phyloP scores from a whole-genome alignment of 306 rosid species.

The Hippophae rhamnoides region DNA sequence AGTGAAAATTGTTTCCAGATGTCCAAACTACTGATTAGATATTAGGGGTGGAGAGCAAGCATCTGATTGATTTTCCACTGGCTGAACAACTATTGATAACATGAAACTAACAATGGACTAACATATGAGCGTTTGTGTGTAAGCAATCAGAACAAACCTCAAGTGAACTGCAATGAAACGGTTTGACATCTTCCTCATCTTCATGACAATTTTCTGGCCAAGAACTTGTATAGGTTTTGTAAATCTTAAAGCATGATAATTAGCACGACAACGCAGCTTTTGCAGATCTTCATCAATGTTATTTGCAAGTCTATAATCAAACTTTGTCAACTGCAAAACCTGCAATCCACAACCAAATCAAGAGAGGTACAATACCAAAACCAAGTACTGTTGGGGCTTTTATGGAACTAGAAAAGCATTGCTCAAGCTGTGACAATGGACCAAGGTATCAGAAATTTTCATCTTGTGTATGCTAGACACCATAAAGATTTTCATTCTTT shows the following conservation, averaged over 20 bases:
- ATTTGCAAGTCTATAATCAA: slow-evolving; percentile 92
- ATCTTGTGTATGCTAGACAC: neutral
- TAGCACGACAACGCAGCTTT: slow-evolving; percentile 87
- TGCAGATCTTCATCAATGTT: slow-evolving; percentile 80
- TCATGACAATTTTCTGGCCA: slow-evolving; percentile 64
- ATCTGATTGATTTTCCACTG: slow-evolving; percentile 5
- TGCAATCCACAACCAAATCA: slow-evolving; percentile 17
- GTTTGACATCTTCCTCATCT: slow-evolving; percentile 67
- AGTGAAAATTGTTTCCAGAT: neutral
- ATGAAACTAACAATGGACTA: slow-evolving; percentile 3
- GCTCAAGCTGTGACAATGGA: neutral
- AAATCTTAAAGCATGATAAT: slow-evolving; percentile 86
- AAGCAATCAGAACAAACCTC: slow-evolving; percentile 43
- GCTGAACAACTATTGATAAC: slow-evolving; percentile 1
- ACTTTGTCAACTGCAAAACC: slow-evolving; percentile 94
- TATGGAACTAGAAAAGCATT: neutral
- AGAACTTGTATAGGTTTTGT: slow-evolving; percentile 75
- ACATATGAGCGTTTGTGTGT: neutral
- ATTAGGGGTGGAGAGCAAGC: neutral
- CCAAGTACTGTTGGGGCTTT: neutral
- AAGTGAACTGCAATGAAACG: slow-evolving; percentile 87
- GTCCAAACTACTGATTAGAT: neutral
- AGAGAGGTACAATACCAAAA: neutral
- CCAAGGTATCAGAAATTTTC: neutral
- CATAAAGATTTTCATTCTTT: too few relatives aligned